These are phyloP conservation scores for Debaryomyces robertsiae DNA, from an alignment of 1,139 yeast genomes.

Conservation along the genomic window DNA sequence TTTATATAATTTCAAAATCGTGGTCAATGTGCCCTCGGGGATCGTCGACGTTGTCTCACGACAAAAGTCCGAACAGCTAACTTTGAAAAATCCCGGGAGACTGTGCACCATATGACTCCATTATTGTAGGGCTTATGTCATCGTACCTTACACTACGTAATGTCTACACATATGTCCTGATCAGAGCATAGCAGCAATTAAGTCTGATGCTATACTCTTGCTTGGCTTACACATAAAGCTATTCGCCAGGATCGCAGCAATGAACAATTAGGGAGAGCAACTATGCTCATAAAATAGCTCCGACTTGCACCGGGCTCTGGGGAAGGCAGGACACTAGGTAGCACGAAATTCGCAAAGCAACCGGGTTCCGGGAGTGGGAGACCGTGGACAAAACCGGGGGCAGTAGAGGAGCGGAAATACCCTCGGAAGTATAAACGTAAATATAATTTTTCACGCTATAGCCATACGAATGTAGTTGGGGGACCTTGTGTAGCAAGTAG, in stretches of 20 bases:
- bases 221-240: too few species aligned
- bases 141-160: slow-evolving; percentile 9
- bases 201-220: too few species aligned
- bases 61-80: slow-evolving; percentile 10
- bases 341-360: slow-evolving; percentile 8
- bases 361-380: slow-evolving; percentile 1
- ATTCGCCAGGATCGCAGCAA: too few species aligned
- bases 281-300: background rate
- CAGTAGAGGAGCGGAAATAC: background rate
- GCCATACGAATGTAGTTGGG: too few species aligned
- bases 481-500: too few species aligned
- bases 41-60: slow-evolving; percentile 7
- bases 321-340: background rate
- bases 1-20: slow-evolving; percentile 11
- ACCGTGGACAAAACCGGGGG: slow-evolving; percentile 1
- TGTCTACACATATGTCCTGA: slow-evolving; percentile 3
- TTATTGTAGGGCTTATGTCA: slow-evolving; percentile 6
- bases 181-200: too few species aligned
- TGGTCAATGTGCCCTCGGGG: slow-evolving; percentile 9
- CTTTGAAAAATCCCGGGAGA: slow-evolving; percentile 11
- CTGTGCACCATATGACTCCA: slow-evolving; percentile 10
- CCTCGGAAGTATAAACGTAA: slow-evolving; percentile 4
- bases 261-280: background rate
- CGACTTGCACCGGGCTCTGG: slow-evolving; percentile 6
- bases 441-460: background rate